Evolutionary conservation across 2,329 filamentous ascomycete genomes (phyloP), one percentile per base, ranked within the genome.

Genomic region (Penicillium sp.): DNA sequence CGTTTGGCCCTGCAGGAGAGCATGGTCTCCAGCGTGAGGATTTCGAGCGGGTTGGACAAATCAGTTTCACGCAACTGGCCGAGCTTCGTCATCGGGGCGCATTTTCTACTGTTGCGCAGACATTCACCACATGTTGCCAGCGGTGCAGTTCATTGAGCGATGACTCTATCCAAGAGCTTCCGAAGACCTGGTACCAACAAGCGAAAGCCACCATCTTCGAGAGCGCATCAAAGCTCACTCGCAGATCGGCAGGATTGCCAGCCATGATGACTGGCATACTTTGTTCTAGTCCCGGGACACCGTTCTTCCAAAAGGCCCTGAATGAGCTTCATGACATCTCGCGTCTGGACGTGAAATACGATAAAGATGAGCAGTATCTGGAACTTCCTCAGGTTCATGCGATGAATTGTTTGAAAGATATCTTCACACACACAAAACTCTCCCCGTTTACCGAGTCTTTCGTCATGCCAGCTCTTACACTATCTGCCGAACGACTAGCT

Each of bases 361-460:
- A 54, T n/a, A 42, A 43, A 20, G 42, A 51, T 13, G 48, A 53
- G 11, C 55, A 60, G 43, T 69, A 75, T 32, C 66, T 73, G 18
- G 72, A 84, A 27, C 67, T 96, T 3, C 84, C 88, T 0, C 90
- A 98, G 62, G 92, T 98, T 0, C 92, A 98, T 61, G 88, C 92
- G 0, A 76, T 95, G 57, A 98, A 98, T 59, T 95, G 85, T 44
- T 69, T 98, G 40, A 92, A 92, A 57, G 88, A 94, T 48, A 82
- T 95, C 2, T 92, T 95, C 63, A 90, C 85, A 40, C 88, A 82
- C 50, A 86, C 87, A 0, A 77, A 79, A 33, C 72, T 96, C 10
- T 75, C 85, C 17, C 78, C 79, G 38, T 75, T 76, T 36, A 84
- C 86, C 0, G 86, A 94, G 53, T 70, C 71, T 0, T 83, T 88